A percentile compares a stretch with the other conserved stretches of the same genome.
These are phyloP conservation scores for Friedmanniomyces endolithicus DNA, from an alignment of 495 filamentous ascomycete species.

Conservation along the genomic window DNA sequence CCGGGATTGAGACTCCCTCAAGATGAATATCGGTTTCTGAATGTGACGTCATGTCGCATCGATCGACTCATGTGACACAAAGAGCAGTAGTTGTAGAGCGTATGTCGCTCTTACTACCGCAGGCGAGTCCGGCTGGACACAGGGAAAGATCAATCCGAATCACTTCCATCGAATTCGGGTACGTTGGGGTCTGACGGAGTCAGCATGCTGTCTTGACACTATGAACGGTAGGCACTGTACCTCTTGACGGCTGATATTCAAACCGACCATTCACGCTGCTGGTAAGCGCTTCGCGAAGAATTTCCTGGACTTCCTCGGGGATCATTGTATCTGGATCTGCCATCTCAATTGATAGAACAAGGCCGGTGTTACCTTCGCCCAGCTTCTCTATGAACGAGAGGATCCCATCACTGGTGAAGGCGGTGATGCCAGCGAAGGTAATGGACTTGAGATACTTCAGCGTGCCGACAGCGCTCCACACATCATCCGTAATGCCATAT, in stretches of 20 bases:
- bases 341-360: slow-evolving; percentile 28
- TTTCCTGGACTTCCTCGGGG: slow-evolving; percentile 24
- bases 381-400: slow-evolving; percentile 27
- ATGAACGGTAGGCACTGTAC: slow-evolving; percentile 13
- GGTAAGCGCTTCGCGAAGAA: slow-evolving; percentile 23
- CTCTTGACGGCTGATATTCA: slow-evolving; percentile 30
- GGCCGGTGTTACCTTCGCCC: slow-evolving; percentile 24
- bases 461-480: slow-evolving; percentile 30
- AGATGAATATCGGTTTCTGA: background rate
- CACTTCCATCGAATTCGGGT: slow-evolving; percentile 31
- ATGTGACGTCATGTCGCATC: too few species aligned
- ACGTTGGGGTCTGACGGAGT: slow-evolving; percentile 28
- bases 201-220: background rate
- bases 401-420: slow-evolving; percentile 29
- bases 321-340: slow-evolving; percentile 29
- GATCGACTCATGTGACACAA: background rate
- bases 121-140: background rate
- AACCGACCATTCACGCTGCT: slow-evolving; percentile 29
- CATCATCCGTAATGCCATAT: slow-evolving; percentile 42
- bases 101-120: too few species aligned
- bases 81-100: too few species aligned
- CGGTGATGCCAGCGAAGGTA: slow-evolving; percentile 28
- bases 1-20: too few species aligned
- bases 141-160: slow-evolving; percentile 11
- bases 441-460: slow-evolving; percentile 26